Evolutionary conservation across 2,329 filamentous ascomycete genomes (phyloP).

Genomic region (Colletotrichum salicis): DNA sequence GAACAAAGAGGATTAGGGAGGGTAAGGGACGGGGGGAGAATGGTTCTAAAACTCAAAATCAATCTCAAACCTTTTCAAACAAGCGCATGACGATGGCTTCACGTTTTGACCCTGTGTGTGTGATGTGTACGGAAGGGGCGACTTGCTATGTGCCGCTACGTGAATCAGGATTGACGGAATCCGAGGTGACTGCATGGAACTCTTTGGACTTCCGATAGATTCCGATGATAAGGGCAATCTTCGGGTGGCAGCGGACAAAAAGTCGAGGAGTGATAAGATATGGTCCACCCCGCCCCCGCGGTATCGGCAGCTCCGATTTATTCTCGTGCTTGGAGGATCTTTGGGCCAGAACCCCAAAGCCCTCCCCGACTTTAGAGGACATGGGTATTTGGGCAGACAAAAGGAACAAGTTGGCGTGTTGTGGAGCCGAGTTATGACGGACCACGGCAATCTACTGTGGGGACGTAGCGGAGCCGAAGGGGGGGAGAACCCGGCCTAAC

Average conservation of each 20-base stretch:
- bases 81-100: constrained; percentile 33
- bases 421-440: constrained; percentile 12
- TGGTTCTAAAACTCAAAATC: constrained; percentile 9
- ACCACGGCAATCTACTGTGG: constrained; percentile 29
- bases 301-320: constrained; percentile 17
- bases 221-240: constrained; percentile 24
- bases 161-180: constrained; percentile 16
- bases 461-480: constrained; percentile 24
- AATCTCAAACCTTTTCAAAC: constrained; percentile 20
- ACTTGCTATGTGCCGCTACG: not conserved
- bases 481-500: constrained; percentile 14
- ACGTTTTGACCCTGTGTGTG: constrained; percentile 15
- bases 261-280: constrained; percentile 8
- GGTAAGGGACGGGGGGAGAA: constrained; percentile 5
- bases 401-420: not conserved
- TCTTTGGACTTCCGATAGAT: constrained; percentile 3
- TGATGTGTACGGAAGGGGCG: not conserved
- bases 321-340: constrained; percentile 13
- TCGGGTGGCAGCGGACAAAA: constrained; percentile 7
- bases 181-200: constrained; percentile 9
- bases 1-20: not conserved
- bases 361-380: not conserved
- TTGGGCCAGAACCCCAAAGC: not conserved
- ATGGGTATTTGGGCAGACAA: constrained; percentile 1
- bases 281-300: constrained; percentile 3